A percentile compares a stretch with the other conserved stretches of the same genome.
Conservation (phyloP, 2,329 filamentous ascomycete genomes). For the Colletotrichum sp. region DNA sequence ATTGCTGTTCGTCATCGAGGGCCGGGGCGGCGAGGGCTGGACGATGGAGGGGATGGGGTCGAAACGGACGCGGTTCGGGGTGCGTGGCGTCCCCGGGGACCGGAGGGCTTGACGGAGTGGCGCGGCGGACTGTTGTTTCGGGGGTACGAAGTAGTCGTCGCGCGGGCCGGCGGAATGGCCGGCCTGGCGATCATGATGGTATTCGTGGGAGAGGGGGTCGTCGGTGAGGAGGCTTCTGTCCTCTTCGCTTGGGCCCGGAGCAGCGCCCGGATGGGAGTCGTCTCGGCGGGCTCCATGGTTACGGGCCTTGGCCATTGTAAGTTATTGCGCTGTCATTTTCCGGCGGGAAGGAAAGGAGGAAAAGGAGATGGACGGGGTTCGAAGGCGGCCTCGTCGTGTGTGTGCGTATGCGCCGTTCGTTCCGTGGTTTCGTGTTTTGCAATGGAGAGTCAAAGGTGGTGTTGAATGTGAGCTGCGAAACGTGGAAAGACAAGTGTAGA, state of each 20-base stretch:
- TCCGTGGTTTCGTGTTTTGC: neutral
- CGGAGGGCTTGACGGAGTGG: constrained; percentile 20
- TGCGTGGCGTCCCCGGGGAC: constrained; percentile 57
- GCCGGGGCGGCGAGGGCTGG: constrained; percentile 12
- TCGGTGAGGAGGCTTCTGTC: constrained; percentile 26
- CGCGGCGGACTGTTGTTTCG: neutral
- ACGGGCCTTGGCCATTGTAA: constrained; percentile 25
- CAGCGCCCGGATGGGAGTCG: constrained; percentile 18
- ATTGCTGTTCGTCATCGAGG: constrained; percentile 17
- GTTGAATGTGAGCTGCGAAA: neutral
- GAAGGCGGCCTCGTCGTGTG: neutral
- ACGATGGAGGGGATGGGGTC: constrained; percentile 58
- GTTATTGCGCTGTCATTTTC: constrained; percentile 24
- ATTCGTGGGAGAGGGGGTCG: constrained; percentile 22
- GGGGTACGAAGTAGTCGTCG: constrained; percentile 3
- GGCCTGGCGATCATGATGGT: neutral
- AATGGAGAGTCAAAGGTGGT: neutral
- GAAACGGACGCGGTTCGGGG: constrained; percentile 78
- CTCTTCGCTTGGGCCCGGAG: constrained; percentile 21
- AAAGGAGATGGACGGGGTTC: neutral
- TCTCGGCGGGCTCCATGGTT: constrained; percentile 20
- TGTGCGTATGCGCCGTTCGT: neutral
- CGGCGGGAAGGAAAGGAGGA: neutral
- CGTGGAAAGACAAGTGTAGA: neutral
- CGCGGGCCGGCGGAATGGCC: neutral